These are phyloP conservation scores for Pyrus hybrid DNA, from an alignment of 331 rosid genomes.

Conservation along the genomic window DNA sequence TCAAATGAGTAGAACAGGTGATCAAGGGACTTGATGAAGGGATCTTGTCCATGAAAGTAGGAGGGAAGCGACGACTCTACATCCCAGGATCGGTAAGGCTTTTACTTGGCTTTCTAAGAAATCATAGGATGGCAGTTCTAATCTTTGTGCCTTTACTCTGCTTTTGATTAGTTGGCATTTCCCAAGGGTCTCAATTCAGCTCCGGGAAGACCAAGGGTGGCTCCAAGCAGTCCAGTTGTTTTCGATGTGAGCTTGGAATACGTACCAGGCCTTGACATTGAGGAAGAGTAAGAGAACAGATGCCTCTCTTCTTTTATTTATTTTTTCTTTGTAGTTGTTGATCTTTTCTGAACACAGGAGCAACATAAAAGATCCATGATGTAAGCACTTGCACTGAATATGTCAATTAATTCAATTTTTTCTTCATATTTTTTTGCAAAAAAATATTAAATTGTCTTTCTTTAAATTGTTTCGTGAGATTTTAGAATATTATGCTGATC, in stretches of 20 bases:
- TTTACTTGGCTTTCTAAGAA: constrained; percentile 8
- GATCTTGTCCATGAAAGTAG: constrained; percentile 70
- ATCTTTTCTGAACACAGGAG: background rate
- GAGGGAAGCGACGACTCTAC: constrained; percentile 87
- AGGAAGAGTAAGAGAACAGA: constrained; percentile 38
- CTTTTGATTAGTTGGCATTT: constrained; percentile 68
- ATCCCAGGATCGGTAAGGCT: constrained; percentile 78
- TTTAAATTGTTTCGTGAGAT: too few relatives aligned
- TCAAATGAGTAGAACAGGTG: constrained; percentile 47
- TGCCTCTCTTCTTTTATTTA: background rate
- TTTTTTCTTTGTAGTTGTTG: background rate
- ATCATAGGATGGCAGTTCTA: background rate
- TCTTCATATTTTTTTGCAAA: background rate
- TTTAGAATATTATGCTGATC: too few relatives aligned
- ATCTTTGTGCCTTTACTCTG: background rate
- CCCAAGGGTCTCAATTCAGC: constrained; percentile 93
- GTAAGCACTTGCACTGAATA: background rate
- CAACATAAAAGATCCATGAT: background rate
- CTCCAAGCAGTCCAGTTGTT: constrained; percentile 86
- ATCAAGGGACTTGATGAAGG: constrained; percentile 92
- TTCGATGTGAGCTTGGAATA: constrained; percentile 91
- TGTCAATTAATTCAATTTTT: background rate
- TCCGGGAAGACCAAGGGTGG: constrained; percentile 98
- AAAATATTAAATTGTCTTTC: too few relatives aligned
- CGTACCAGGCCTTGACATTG: constrained; percentile 70